Evolutionary conservation across 352 stramenopile genomes (phyloP).

Genomic region (Globisporangium barbulae): DNA sequence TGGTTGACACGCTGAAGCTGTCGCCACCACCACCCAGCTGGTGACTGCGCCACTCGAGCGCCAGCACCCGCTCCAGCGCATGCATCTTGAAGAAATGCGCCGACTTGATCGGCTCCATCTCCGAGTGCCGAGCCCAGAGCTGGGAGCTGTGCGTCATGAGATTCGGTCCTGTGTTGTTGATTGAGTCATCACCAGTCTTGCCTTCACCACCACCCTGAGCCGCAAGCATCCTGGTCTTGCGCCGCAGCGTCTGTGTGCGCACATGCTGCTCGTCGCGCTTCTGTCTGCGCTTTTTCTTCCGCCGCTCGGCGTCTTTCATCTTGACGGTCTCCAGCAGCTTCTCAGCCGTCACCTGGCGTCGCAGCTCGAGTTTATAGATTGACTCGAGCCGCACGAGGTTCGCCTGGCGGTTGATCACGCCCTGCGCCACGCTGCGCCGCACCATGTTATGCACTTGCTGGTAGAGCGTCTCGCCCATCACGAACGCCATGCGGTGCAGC

Average conservation of each 20-base stretch:
- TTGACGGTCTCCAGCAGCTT: constrained; percentile 36
- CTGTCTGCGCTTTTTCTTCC: constrained; percentile 8
- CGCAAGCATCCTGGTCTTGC: constrained; percentile 3
- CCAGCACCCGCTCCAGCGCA: constrained; percentile 45
- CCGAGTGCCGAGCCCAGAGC: constrained; percentile 10
- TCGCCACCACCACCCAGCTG: not conserved
- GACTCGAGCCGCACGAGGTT: constrained; percentile 51
- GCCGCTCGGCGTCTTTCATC: constrained; percentile 15
- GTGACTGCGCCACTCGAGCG: constrained; percentile 16
- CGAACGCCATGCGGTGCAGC: constrained; percentile 30
- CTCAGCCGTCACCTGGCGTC: constrained; percentile 45
- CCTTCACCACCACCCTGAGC: not conserved
- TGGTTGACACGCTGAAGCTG: not conserved
- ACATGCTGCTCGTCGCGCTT: constrained; percentile 19
- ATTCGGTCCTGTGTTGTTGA: not conserved
- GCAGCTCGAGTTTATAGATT: constrained; percentile 59
- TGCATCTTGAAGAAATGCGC: constrained; percentile 61
- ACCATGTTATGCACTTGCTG: constrained; percentile 36
- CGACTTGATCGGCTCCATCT: constrained; percentile 29
- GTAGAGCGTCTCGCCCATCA: constrained; percentile 47
- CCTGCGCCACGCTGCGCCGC: constrained; percentile 36
- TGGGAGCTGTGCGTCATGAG: constrained; percentile 6
- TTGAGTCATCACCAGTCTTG: not conserved
- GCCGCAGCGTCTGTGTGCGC: constrained; percentile 2
- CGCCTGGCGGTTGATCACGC: constrained; percentile 37